phyloP scores from a whole-genome alignment of 1,284 basidiomycete genomes.

The Ganoderma boninense region DNA sequence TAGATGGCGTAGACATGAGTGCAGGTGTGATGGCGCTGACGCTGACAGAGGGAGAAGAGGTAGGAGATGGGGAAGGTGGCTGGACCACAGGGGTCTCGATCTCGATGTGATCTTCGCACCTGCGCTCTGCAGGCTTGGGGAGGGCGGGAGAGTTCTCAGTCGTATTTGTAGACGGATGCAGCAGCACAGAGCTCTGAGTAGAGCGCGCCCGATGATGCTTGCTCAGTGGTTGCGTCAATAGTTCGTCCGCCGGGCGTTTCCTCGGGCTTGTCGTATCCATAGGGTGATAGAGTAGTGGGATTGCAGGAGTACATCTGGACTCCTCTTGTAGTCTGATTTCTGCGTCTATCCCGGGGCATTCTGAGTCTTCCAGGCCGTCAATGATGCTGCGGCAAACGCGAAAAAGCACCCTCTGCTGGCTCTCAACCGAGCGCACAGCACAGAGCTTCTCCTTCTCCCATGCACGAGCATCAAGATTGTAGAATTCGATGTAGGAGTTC shows the following conservation, averaged over 20 bases:
- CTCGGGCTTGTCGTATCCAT: neutral
- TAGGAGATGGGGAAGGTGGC: neutral
- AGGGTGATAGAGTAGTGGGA: neutral
- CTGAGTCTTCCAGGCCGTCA: slow-evolving; percentile 60
- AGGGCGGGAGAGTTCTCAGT: neutral
- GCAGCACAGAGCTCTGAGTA: neutral
- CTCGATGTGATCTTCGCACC: neutral
- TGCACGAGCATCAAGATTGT: slow-evolving; percentile 57
- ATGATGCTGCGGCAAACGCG: slow-evolving; percentile 64
- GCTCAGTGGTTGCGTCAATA: slow-evolving; percentile 7
- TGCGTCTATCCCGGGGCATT: slow-evolving; percentile 62
- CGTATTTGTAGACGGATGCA: neutral
- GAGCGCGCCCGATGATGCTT: slow-evolving; percentile 20
- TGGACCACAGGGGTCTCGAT: neutral
- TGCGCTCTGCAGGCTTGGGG: neutral
- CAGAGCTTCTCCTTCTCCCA: slow-evolving; percentile 64
- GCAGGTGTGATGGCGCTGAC: neutral
- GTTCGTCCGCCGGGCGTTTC: slow-evolving; percentile 21
- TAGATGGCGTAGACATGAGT: neutral
- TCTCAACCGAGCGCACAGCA: slow-evolving; percentile 52
- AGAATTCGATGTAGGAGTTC: slow-evolving; percentile 66
- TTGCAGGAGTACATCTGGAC: neutral
- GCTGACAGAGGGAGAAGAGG: neutral
- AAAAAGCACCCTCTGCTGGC: slow-evolving; percentile 62
- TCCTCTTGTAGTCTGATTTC: slow-evolving; percentile 58